phyloP scores from a whole-genome alignment of 2,329 filamentous ascomycete genomes.

The Botrytis fabae region DNA sequence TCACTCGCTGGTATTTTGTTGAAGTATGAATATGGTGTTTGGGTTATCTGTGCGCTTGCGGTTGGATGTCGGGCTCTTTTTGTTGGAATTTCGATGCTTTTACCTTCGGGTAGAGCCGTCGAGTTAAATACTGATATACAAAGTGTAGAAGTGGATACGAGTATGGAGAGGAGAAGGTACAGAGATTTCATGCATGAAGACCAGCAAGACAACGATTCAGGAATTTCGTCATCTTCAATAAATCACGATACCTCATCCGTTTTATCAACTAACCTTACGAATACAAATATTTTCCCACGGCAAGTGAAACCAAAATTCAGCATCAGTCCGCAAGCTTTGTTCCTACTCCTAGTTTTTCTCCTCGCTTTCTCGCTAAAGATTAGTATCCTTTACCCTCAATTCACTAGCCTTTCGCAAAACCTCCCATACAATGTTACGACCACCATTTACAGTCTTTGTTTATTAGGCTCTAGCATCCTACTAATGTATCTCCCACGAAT shows the following conservation, averaged over 20 bases:
- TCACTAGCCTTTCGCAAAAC: neutral
- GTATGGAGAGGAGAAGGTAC: neutral
- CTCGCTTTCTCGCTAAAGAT: neutral
- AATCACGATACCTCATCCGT: neutral
- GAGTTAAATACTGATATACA: neutral
- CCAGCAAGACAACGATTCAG: neutral
- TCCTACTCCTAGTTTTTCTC: neutral
- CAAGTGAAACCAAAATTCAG: neutral
- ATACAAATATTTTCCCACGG: neutral
- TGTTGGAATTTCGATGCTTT: neutral
- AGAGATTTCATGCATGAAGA: neutral
- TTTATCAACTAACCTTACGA: neutral
- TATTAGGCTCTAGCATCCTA: neutral
- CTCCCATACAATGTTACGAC: neutral
- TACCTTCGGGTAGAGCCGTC: neutral
- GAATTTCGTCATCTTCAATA: neutral
- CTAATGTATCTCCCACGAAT: neutral
- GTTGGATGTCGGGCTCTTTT: neutral
- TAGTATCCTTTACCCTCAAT: neutral
- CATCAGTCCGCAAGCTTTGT: no score
- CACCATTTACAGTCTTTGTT: neutral
- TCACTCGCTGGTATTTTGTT: neutral
- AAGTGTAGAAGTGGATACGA: neutral
- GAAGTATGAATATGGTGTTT: neutral
- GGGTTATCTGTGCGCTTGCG: neutral